Base-by-base conservation (phyloP, 1,139 yeast species). In the Candida sanyaensis region DNA sequence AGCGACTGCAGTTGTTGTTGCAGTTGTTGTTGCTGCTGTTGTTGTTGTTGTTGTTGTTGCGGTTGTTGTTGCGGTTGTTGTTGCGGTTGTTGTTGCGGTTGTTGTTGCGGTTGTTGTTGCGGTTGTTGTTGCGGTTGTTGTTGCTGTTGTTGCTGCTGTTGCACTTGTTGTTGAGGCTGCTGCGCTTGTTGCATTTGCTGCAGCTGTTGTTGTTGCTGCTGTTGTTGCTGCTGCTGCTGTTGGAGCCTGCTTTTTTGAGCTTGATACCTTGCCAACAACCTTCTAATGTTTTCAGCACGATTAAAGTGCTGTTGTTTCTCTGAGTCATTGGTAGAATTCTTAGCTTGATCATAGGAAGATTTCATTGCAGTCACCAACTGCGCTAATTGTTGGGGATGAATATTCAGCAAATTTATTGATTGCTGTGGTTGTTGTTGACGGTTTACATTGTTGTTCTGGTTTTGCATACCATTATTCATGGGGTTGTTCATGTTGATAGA, bases 231-330 rank as follows among this genome's bases (percentile, higher is more conserved):
- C 23, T 47, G 52, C 26, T 52, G 55, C 24, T 51, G 57, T 34
- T 53, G 54, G 38, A 44, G 33, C 17, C 52, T 67, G 44, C 61
- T 61, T 49, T 73, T 76, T 48, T 75, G 80, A 2, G 73, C 74
- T 51, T 71, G 76, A 52, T 73, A 74, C 46, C 63, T 69, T 37
- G 72, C 56, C 50, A 77, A 74, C 50, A 71, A 74, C 63, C 71
- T 75, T 55, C 78, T 79, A 55, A 88, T 83, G 49, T 80, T 80
- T 48, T 87, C 87, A 2, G 95, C 95, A 51, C 83, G 84, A 51
- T 75, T 71, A 53, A 80, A 70, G 58, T 86, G 89, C 55, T 80
- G 83, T 60, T 81, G 82, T 21, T 92, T 92, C 53, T 79, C 84
- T 1, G 81, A 84, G 0, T 88, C 79, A 46, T 82, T 84, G 44